Percentiles rank a stretch among this genome's conserved stretches.
These are phyloP conservation scores for Ashbya aceris DNA, from an alignment of 1,139 yeast species.

Conservation along the genomic window DNA sequence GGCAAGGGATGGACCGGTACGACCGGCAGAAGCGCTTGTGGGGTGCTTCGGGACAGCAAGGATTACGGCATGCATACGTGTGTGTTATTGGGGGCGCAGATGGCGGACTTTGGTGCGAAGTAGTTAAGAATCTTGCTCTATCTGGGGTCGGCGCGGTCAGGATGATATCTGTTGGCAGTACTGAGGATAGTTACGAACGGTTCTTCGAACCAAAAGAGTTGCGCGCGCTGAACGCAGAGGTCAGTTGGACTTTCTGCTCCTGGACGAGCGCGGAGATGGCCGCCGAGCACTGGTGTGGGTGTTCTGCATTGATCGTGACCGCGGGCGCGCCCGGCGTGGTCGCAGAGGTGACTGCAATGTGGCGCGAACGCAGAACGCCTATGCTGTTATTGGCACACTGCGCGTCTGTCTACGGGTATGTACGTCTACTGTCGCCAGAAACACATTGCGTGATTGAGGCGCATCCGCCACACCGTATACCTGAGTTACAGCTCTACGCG, in stretches of 20 bases:
- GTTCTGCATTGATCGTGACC: constrained; percentile 4
- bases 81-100: constrained; percentile 50
- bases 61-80: constrained; percentile 49
- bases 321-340: constrained; percentile 1
- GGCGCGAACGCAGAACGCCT: constrained; percentile 6
- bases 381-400: constrained; percentile 12
- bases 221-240: background rate
- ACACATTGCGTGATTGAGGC: constrained; percentile 64
- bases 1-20: constrained; percentile 37
- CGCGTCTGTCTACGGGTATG: constrained; percentile 58
- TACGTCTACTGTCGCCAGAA: constrained; percentile 44
- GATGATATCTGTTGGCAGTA: constrained; percentile 39
- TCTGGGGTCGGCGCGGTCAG: constrained; percentile 72
- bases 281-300: constrained; percentile 6
- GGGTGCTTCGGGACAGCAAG: constrained; percentile 69
- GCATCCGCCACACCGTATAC: constrained; percentile 55
- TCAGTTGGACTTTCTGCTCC: background rate
- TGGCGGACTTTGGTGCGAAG: constrained; percentile 51
- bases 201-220: constrained; percentile 2
- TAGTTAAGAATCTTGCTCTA: constrained; percentile 65
- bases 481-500: constrained; percentile 58
- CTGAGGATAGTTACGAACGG: background rate
- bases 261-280: background rate
- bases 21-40: constrained; percentile 87
- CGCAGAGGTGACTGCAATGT: background rate